phyloP scores from a whole-genome alignment of 2,329 filamentous ascomycete species.

The Calonectria ilicicola region DNA sequence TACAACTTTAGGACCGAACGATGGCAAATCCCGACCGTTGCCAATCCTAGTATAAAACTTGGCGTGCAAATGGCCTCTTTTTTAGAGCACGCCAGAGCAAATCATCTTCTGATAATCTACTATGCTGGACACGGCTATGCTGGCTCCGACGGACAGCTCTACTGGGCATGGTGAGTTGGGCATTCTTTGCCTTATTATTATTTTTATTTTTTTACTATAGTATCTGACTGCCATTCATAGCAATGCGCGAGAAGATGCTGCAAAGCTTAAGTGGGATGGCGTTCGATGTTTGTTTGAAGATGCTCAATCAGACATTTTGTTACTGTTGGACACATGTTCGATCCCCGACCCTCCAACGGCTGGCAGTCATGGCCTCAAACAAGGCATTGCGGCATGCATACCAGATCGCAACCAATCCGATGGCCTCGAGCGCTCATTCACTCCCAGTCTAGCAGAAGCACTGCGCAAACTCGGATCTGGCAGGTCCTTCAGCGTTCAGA shows the following conservation, averaged over 20 bases:
- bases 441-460: conserved; percentile 66
- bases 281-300: conserved; percentile 73
- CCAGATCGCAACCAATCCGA: conserved; percentile 62
- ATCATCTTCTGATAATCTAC: conserved; percentile 74
- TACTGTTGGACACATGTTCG: conserved; percentile 72
- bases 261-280: conserved; percentile 73
- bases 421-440: conserved; percentile 66
- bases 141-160: conserved; percentile 70
- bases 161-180: conserved; percentile 73
- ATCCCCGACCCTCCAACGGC: conserved; percentile 62
- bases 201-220: neutral
- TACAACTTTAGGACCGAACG: conserved; percentile 72
- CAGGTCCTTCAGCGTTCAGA: conserved; percentile 67
- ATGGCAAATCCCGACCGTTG: conserved; percentile 70
- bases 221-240: conserved; percentile 58
- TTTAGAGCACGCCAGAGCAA: conserved; percentile 67
- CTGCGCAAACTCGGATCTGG: conserved; percentile 65
- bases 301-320: conserved; percentile 71
- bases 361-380: conserved; percentile 69
- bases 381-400: conserved; percentile 71
- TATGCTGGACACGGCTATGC: conserved; percentile 73
- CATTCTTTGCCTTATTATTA: conserved; percentile 29
- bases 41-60: conserved; percentile 71
- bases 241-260: conserved; percentile 67
- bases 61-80: conserved; percentile 71